These are phyloP conservation scores for Candida krabiensis DNA, from an alignment of 805 yeast species.

Conservation along the genomic window DNA sequence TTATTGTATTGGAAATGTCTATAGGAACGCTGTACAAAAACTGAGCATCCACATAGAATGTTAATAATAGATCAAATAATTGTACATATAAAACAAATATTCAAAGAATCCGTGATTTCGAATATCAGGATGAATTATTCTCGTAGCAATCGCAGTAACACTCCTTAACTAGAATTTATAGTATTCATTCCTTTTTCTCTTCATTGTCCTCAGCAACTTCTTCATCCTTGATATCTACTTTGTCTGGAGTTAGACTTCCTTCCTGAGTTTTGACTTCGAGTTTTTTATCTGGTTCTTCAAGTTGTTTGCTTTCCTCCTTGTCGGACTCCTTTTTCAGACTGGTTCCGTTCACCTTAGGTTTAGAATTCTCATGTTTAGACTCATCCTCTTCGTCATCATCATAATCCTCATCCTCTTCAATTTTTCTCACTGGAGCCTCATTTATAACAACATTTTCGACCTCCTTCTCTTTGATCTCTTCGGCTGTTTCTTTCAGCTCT, in stretches of 20 bases:
- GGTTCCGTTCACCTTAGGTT: too few relatives aligned
- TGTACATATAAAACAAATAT: conserved; percentile 1
- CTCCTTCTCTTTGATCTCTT: conserved; percentile 15
- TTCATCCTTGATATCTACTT: conserved; percentile 7
- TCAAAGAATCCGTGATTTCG: neutral
- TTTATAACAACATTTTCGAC: conserved; percentile 14
- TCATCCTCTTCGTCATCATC: conserved; percentile 31
- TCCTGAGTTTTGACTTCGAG: too few relatives aligned
- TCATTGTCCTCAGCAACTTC: conserved; percentile 8
- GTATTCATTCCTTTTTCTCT: neutral
- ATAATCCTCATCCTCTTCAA: conserved; percentile 39
- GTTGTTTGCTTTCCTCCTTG: too few relatives aligned
- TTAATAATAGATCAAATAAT: conserved; percentile 1
- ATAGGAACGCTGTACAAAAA: too few relatives aligned
- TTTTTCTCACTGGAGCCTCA: conserved; percentile 33
- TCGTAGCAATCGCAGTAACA: neutral
- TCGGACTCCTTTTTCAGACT: too few relatives aligned
- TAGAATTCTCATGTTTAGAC: too few relatives aligned
- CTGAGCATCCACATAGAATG: too few relatives aligned
- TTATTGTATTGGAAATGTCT: too few relatives aligned
- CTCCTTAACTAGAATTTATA: neutral
- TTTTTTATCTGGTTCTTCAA: too few relatives aligned
- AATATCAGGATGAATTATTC: neutral
- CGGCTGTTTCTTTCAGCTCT: conserved; percentile 19
- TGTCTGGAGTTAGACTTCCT: too few relatives aligned